These are phyloP conservation scores for Pholiota adiposa DNA, from an alignment of 1,284 basidiomycete species.

Conservation along the genomic window DNA sequence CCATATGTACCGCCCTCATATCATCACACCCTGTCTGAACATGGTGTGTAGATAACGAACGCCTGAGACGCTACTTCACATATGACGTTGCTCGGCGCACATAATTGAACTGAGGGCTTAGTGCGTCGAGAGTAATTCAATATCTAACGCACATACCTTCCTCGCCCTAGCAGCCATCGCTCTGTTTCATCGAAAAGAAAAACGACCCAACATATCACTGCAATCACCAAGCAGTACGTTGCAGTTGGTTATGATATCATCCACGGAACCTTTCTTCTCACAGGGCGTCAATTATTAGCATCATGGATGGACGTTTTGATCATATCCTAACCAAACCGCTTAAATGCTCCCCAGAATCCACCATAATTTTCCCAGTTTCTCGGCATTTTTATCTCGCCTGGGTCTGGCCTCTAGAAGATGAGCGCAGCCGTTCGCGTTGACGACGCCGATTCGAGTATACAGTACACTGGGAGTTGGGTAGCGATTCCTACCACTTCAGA, in stretches of 20 bases:
- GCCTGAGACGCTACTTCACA: neutral
- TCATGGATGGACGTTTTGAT: neutral
- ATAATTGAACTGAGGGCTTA: too few species aligned
- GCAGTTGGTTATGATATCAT: neutral
- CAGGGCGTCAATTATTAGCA: neutral
- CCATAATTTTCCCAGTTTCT: neutral
- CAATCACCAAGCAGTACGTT: neutral
- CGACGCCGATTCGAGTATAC: neutral
- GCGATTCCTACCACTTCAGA: neutral
- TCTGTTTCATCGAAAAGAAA: neutral
- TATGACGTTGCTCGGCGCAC: neutral
- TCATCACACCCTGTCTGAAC: neutral
- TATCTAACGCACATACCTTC: neutral
- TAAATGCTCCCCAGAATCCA: neutral
- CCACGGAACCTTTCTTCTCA: neutral
- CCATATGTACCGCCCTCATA: neutral
- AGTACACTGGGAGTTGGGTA: neutral
- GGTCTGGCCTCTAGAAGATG: neutral
- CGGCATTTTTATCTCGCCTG: neutral
- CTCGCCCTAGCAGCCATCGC: neutral
- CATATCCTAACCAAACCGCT: neutral
- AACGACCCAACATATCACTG: neutral
- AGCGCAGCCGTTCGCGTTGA: neutral
- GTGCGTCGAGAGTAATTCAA: neutral
- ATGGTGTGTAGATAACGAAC: too few species aligned